Conservation (phyloP, 495 filamentous ascomycete species). For the Trichoderma virens region DNA sequence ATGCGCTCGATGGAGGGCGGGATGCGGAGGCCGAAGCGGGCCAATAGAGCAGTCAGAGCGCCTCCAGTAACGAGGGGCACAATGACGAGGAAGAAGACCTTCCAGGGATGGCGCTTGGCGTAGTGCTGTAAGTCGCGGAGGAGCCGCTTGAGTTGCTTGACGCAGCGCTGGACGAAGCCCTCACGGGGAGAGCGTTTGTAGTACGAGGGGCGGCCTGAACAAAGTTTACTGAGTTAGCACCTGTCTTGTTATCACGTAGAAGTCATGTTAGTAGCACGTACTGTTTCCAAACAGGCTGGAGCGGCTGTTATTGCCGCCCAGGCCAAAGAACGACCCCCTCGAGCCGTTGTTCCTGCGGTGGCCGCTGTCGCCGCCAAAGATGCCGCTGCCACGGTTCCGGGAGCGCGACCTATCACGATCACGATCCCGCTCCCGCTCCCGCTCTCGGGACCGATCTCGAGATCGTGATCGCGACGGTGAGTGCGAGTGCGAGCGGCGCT, state of each 20-base stretch:
- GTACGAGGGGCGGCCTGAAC: conserved; percentile 48
- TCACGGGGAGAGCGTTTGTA: conserved; percentile 67
- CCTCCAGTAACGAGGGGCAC: conserved; percentile 79
- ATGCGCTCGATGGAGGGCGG: conserved; percentile 50
- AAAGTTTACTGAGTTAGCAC: no score
- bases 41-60: conserved; percentile 61
- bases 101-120: conserved; percentile 68
- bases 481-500: conserved; percentile 10
- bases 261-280: conserved; percentile 36
- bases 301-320: conserved; percentile 35
- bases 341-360: conserved; percentile 33
- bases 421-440: not conserved
- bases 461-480: conserved; percentile 23
- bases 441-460: conserved; percentile 9
- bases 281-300: conserved; percentile 39
- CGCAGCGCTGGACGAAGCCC: conserved; percentile 62
- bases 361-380: conserved; percentile 30
- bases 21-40: conserved; percentile 66
- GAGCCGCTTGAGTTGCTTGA: conserved; percentile 62
- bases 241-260: no score
- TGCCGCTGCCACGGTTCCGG: conserved; percentile 16
- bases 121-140: conserved; percentile 69
- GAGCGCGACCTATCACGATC: conserved; percentile 12
- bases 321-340: conserved; percentile 44
- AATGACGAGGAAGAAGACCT: conserved; percentile 76